phyloP scores from a whole-genome alignment of 164 flowering plant species.

The Paratinospora sagittata region DNA sequence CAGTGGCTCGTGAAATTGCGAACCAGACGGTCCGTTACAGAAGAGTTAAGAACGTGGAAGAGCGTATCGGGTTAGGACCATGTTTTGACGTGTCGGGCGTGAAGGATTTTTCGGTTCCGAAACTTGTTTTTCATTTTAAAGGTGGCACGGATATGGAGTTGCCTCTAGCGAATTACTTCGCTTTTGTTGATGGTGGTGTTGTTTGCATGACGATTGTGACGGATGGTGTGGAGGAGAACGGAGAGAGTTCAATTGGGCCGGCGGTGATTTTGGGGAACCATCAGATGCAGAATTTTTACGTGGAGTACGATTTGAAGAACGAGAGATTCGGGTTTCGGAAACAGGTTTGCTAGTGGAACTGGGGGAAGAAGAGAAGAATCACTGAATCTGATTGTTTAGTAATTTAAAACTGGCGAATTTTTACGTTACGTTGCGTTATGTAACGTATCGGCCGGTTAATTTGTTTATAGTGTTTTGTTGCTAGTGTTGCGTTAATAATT shows the following conservation, averaged over 20 bases:
- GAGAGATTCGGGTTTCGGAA: conserved; percentile 45
- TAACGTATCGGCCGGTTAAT: background rate
- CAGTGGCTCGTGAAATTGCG: conserved; percentile 44
- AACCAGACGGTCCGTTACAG: conserved; percentile 35
- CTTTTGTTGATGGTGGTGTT: conserved; percentile 27
- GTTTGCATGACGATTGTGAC: conserved; percentile 51
- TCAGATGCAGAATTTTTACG: conserved; percentile 49
- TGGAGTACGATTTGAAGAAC: conserved; percentile 46
- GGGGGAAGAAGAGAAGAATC: too few species aligned
- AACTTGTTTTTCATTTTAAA: conserved; percentile 49
- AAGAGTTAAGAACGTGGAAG: conserved; percentile 36
- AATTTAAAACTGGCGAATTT: too few species aligned
- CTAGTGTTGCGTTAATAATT: background rate
- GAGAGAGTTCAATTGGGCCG: conserved; percentile 30
- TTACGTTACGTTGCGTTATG: background rate
- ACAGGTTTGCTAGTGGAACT: conserved; percentile 7
- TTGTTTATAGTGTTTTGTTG: background rate
- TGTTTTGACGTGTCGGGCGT: conserved; percentile 45
- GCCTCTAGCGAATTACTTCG: conserved; percentile 55
- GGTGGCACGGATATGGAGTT: conserved; percentile 63
- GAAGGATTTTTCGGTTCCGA: conserved; percentile 34
- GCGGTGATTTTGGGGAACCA: conserved; percentile 49
- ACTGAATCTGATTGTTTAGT: too few species aligned
- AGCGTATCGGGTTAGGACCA: conserved; percentile 39
- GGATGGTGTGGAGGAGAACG: conserved; percentile 17